Evolutionary conservation across 1,284 basidiomycete genomes (phyloP), one percentile per base, ranked within the genome.

Genomic region (Cryptococcus sp.): DNA sequence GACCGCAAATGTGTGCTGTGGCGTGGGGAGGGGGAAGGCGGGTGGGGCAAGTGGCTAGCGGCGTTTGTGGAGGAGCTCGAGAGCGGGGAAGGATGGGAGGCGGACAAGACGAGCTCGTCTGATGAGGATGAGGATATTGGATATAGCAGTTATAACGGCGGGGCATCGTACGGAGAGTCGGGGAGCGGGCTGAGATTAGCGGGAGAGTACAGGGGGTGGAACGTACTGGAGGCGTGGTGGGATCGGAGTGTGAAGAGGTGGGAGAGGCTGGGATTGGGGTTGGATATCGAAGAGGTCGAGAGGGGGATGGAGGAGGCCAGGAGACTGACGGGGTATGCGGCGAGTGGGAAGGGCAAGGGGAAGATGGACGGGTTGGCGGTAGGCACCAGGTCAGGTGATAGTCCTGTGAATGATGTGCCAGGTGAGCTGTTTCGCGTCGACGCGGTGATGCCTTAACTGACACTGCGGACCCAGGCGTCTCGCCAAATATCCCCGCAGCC

Each of bases 1-100:
- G 95, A 98, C 76, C 90, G 92, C 23, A 98, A 98, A 76, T 90
- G 97, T 42, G 95, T 98, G 36, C 81, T 98, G 50, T 94, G 88
- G 85, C 82, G 83, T 56, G 93, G 92, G 5, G 93, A 98, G 61
- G 93, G 94, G 16, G 81, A 84, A 38, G 86, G 84, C 12, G 95
- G 95, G 4, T 98, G 96, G 95, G 95, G 89, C 37, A 87, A 87
- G 68, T 98, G 93, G 89, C 78, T 98, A 39, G 86, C 91, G n/a
- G 82, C 81, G 48, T 95, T 98, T 70, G 92, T 86, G 2, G 95
- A 98, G 46, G 93, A 98, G 60, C 77, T 98, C 24, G 95, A 98
- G 79, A 84, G 79, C 48, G 91, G 91, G 3, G 91, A 94, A 55
- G 87, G 88, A 1, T 91, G 83, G 74, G 91, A 93, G 73, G 80